Conservation (phyloP, 2,329 filamentous ascomycete genomes). For the Laburnicola sp. region DNA sequence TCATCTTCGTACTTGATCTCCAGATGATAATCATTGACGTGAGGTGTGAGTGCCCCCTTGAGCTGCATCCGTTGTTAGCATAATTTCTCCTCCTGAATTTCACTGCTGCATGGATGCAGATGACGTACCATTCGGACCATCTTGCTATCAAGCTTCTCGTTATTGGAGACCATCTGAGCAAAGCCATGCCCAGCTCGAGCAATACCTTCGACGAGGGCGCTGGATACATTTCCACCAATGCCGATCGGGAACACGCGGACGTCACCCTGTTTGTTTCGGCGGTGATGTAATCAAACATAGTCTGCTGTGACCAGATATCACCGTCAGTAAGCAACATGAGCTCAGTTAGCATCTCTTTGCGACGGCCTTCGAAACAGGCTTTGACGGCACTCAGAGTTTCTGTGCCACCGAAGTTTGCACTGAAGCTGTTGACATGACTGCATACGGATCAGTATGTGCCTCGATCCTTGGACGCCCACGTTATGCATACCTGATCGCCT, state of each 20-base stretch:
- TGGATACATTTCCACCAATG: conserved; percentile 57
- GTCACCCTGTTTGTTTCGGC: conserved; percentile 43
- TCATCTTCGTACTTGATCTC: conserved; percentile 63
- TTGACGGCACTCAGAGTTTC: conserved; percentile 53
- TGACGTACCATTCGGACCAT: conserved; percentile 63
- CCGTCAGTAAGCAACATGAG: conserved; percentile 60
- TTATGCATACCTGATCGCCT: conserved; percentile 37
- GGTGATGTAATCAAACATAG: conserved; percentile 53
- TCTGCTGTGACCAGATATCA: conserved; percentile 53
- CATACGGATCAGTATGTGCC: not conserved
- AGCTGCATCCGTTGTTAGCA: conserved; percentile 40
- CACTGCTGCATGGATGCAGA: too few species aligned
- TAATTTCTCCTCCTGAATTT: too few species aligned
- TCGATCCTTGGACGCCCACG: not conserved
- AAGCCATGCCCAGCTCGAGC: conserved; percentile 60
- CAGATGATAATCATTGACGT: conserved; percentile 64
- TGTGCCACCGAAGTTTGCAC: conserved; percentile 55
- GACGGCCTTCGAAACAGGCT: conserved; percentile 48
- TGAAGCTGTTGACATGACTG: conserved; percentile 47
- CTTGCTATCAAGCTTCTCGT: conserved; percentile 68
- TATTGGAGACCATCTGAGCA: conserved; percentile 60
- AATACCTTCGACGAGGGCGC: conserved; percentile 60
- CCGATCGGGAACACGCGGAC: conserved; percentile 60
- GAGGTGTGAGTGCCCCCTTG: conserved; percentile 66
- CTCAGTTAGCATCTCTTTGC: conserved; percentile 50